Evolutionary conservation across 345 rosid genomes (phyloP), one percentile per base, ranked within the genome.

Genomic region (Moringa oleifera): DNA sequence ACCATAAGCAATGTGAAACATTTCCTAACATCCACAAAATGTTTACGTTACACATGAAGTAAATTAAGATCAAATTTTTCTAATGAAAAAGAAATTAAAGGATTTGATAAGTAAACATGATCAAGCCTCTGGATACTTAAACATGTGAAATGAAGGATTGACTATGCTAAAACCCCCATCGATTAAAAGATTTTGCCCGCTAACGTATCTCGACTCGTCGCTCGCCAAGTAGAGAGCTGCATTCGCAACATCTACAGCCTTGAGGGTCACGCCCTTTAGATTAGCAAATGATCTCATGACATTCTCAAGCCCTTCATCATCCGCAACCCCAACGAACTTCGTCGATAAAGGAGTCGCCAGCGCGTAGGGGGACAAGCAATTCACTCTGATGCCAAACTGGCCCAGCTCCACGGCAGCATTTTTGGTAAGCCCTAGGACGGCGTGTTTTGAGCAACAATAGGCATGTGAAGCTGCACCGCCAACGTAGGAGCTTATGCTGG

Each of bases 221-320:
- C 96, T 89, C 0, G 86, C 90, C 2, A 92, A 83, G 68, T 85
- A 92, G 46, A 89, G 73, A 15, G 98, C 97, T 17, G 97, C 96
- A 52, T 89, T 82, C 25, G 98, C 98, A 54, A 89, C 71, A 60
- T 92, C 95, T 15, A 18, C 36, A 0, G 95, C 74, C 66, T 92
- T 91, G 8, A 28, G 33, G 33, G 33, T 28, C 33, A 28, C 33
- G 8, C 33, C 33, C 33, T 28, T 28, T 8, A 28, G 8, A 28
- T 28, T 28, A 28, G 33, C 33, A 28, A 28, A 8, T 28, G 33
- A 28, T 2, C 8, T 28, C 33, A 28, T 28, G 3, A 28, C 33
- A 28, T 28, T 28, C 37, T 33, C 37, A 33, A 33, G 37, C 37
- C 11, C 37, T 33, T 33, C 37, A 33, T 33, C 37, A 4, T 11